phyloP scores from a whole-genome alignment of 495 filamentous ascomycete genomes.

The Cercophora samala region DNA sequence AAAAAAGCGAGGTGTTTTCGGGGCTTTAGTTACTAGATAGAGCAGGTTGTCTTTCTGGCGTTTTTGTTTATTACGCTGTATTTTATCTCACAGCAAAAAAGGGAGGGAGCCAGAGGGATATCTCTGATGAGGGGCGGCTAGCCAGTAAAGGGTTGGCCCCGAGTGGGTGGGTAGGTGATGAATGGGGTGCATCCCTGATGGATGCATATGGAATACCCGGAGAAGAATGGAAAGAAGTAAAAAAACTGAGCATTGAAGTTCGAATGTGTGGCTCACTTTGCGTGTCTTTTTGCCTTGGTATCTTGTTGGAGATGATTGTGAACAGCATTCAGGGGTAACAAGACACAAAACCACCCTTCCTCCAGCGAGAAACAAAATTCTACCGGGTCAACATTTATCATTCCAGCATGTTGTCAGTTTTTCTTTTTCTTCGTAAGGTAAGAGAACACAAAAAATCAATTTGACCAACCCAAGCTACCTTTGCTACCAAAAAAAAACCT shows the following conservation, averaged over 20 bases:
- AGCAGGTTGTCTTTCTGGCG: neutral
- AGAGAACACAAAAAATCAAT: neutral
- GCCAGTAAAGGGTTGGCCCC: neutral
- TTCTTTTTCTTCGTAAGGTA: neutral
- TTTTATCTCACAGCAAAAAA: neutral
- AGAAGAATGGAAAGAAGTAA: neutral
- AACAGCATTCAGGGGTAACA: neutral
- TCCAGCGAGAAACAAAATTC: too few species aligned
- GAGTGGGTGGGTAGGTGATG: neutral
- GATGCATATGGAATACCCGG: constrained; percentile 1
- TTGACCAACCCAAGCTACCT: neutral
- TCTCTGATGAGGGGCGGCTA: neutral
- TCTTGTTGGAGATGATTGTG: too few species aligned
- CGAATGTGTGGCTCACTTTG: neutral
- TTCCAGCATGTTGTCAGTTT: neutral
- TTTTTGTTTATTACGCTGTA: neutral
- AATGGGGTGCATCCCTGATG: neutral
- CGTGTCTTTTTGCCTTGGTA: neutral
- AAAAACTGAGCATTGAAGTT: neutral
- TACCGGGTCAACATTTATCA: too few species aligned
- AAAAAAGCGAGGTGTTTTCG: neutral
- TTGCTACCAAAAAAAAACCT: too few species aligned
- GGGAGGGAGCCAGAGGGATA: neutral
- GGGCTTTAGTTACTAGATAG: neutral
- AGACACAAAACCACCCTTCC: too few species aligned